Base-by-base conservation (phyloP, 805 yeast genomes). In the Candida orba region DNA sequence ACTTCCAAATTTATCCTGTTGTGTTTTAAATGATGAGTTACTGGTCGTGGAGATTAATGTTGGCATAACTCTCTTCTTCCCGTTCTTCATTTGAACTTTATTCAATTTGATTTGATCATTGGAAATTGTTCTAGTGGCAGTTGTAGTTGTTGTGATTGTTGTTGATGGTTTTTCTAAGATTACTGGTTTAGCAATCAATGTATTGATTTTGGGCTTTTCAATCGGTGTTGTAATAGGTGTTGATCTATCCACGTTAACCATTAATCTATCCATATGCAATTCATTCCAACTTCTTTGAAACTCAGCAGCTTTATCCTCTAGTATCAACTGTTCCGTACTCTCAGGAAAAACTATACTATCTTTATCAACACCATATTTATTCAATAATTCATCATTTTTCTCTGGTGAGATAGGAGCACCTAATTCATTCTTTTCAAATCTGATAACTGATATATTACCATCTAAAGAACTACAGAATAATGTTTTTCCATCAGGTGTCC, bases 321-420 rank as follows among this genome's bases (percentile, higher is more conserved):
- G 65, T 5, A 66, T 59, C 44, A 91, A 68, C 62, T 90, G 97
- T 42, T 78, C 83, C 1, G 82, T 75, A 61, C 93, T 82, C 57
- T 91, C 98, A 0, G 96, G 95, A 53, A 88, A 84, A 18, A 82
- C 81, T 67, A 84, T 70, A 8, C 85, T 76, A 51, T 90, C 96
- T 44, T 89, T 75, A 49, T 86, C 95, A 3, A 85, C 89, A 49
- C 99, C 98, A 58, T 84, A 91, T 52, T 88, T 73, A 52, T 84
- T 80, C 44, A 91, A 70, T 46, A 86, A 84, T 35, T 76, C 71
- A 45, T 78, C 82, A 46, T 84, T 79, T 51, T 75, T 76, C 34
- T 76, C 90, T 33, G 80, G 57, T 0, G 95, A 82, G 5, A 83
- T 72, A 6, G 72, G 68, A 24, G 53, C 62, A 5, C 95, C 95